A percentile compares a stretch with the other conserved stretches of the same genome.
phyloP scores from a whole-genome alignment of 1,139 yeast genomes.

The Scheffersomyces illinoinensis region DNA sequence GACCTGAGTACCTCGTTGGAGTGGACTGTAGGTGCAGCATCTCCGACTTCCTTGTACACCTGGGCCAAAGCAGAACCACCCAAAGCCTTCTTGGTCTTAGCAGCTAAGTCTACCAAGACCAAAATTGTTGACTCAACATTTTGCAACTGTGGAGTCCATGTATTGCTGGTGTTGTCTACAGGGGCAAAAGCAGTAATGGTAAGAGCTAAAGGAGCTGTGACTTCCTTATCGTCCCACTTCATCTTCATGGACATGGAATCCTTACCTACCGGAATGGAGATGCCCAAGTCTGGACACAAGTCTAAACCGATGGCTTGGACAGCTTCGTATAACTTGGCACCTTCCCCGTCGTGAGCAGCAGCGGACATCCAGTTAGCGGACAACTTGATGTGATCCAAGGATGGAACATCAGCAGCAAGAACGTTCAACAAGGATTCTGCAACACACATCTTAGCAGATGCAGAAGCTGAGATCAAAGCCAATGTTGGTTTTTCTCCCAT shows the following conservation, averaged over 20 bases:
- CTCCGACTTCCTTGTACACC: constrained; percentile 85
- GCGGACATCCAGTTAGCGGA: constrained; percentile 99
- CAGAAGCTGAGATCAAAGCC: constrained; percentile 88
- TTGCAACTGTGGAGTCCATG: constrained; percentile 92
- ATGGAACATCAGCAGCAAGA: constrained; percentile 84
- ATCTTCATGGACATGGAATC: constrained; percentile 99
- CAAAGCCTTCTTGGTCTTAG: constrained; percentile 55
- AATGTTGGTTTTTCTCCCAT: constrained; percentile 95
- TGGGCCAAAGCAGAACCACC: constrained; percentile 98
- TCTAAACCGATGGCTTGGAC: constrained; percentile 96
- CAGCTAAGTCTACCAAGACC: constrained; percentile 80
- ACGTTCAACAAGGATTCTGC: constrained; percentile 92
- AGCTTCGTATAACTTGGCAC: constrained; percentile 92
- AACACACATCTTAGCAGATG: constrained; percentile 95
- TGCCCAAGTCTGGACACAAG: constrained; percentile 88
- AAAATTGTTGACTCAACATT: constrained; percentile 57
- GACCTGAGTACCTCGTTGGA: constrained; percentile 62
- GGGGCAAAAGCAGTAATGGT: constrained; percentile 91
- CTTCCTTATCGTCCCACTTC: constrained; percentile 95
- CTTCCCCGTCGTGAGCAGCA: constrained; percentile 94
- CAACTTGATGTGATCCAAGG: constrained; percentile 73
- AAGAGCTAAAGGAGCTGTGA: constrained; percentile 92
- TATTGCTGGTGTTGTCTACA: constrained; percentile 77
- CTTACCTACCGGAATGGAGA: constrained; percentile 96
- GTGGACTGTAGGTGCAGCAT: constrained; percentile 81